Evolutionary conservation across 805 yeast genomes (phyloP).

Genomic region (Barnettozyma wickerhamii): DNA sequence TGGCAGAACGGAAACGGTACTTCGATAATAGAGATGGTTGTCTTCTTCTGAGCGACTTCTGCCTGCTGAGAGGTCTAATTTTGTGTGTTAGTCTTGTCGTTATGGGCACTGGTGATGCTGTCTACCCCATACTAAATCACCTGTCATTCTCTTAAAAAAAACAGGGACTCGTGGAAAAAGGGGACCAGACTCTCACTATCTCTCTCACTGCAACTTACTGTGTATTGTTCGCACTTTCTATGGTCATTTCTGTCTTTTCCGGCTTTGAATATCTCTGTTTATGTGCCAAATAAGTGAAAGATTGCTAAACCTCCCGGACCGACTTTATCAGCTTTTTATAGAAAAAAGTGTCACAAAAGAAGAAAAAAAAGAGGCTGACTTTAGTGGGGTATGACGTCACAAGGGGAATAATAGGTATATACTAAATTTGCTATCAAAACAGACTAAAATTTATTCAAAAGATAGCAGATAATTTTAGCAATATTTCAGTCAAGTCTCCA

Average conservation of each 20-base stretch:
- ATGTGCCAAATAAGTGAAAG: not conserved
- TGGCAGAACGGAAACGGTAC: conserved; percentile 26
- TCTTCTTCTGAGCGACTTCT: conserved; percentile 11
- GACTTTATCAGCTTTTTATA: not conserved
- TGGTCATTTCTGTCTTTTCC: conserved; percentile 5
- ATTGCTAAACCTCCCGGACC: not conserved
- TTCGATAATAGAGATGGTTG: conserved; percentile 13
- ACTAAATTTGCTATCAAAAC: too few relatives aligned
- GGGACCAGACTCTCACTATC: too few relatives aligned
- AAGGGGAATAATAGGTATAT: too few relatives aligned
- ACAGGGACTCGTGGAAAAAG: too few relatives aligned
- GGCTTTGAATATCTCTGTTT: not conserved
- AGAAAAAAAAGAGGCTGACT: too few relatives aligned
- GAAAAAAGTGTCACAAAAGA: conserved; percentile 2
- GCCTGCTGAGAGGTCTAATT: conserved; percentile 3
- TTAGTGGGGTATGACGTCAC: not conserved
- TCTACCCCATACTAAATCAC: not conserved
- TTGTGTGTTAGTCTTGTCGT: not conserved
- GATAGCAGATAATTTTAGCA: too few relatives aligned
- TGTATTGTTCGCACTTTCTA: conserved; percentile 1
- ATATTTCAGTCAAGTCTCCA: too few relatives aligned
- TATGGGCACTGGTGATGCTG: too few relatives aligned
- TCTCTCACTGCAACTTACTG: conserved; percentile 5
- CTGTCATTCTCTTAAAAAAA: too few relatives aligned
- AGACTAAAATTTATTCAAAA: too few relatives aligned